Conservation (phyloP, 2,329 filamentous ascomycete species). For the Neurospora crassa region DNA sequence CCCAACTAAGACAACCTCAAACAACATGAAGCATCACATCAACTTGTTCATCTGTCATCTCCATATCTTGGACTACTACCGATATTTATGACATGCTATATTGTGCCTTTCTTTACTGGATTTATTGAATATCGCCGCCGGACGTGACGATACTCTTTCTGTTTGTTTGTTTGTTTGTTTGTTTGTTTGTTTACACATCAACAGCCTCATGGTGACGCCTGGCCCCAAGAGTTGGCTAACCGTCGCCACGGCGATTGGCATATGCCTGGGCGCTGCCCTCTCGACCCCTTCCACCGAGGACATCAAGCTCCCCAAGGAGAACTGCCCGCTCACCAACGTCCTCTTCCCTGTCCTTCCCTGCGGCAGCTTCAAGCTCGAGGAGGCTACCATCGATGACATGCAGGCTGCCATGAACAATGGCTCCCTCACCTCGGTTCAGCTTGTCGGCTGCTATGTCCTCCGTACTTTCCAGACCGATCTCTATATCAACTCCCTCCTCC, state of each 20-base stretch:
- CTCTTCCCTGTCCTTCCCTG: conserved; percentile 56
- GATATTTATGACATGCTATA: not conserved
- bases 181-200: not conserved
- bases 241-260: not conserved
- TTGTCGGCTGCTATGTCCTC: conserved; percentile 53
- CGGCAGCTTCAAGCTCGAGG: conserved; percentile 51
- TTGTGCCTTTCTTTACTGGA: no score
- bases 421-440: conserved; percentile 45
- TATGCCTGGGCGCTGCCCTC: not conserved
- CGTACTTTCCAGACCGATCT: conserved; percentile 51
- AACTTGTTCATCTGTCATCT: not conserved
- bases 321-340: not conserved
- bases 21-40: not conserved
- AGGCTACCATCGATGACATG: conserved; percentile 60
- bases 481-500: conserved; percentile 54
- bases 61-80: not conserved
- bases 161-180: not conserved
- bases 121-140: no score
- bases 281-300: not conserved
- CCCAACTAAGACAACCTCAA: not conserved
- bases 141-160: no score
- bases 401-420: conserved; percentile 47
- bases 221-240: not conserved
- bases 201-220: no score
- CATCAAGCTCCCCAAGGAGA: not conserved